phyloP scores from a whole-genome alignment of 2,329 filamentous ascomycete species.

The Cladosporium sphaerospermum region DNA sequence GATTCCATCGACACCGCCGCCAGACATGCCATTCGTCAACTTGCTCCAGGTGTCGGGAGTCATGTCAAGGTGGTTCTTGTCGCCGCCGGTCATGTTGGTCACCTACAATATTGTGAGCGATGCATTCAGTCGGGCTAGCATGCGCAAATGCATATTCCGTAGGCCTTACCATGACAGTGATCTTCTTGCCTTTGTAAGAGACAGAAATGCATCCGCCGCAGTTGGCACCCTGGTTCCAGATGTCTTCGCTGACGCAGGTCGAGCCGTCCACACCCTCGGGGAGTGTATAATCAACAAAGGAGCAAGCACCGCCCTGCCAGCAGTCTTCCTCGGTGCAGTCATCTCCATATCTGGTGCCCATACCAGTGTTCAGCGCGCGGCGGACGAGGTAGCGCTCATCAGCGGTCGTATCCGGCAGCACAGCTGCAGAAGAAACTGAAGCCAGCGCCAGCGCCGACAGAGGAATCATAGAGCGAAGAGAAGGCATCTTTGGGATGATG shows the following conservation, averaged over 20 bases:
- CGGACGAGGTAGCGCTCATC: slow-evolving; percentile 5
- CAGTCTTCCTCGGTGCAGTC: slow-evolving; percentile 16
- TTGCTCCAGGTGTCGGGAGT: slow-evolving; percentile 13
- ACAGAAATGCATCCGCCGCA: slow-evolving; percentile 13
- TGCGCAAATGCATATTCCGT: too few relatives aligned
- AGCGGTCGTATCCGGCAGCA: not conserved
- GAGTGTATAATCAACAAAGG: slow-evolving; percentile 6
- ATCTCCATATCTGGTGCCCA: slow-evolving; percentile 13
- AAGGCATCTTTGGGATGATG: too few relatives aligned
- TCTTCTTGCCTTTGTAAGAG: slow-evolving; percentile 11
- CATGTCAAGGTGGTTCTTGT: slow-evolving; percentile 16
- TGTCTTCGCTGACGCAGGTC: slow-evolving; percentile 11
- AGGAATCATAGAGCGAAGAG: too few relatives aligned
- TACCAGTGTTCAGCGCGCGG: slow-evolving; percentile 9
- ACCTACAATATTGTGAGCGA: not conserved
- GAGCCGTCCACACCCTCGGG: slow-evolving; percentile 10
- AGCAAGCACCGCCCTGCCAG: slow-evolving; percentile 14
- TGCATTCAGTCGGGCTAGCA: not conserved
- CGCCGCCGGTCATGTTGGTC: slow-evolving; percentile 15
- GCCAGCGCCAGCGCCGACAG: not conserved
- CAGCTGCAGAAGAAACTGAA: not conserved
- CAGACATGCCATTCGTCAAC: slow-evolving; percentile 12
- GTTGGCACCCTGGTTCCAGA: slow-evolving; percentile 10
- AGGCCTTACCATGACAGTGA: slow-evolving; percentile 9
- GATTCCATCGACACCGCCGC: slow-evolving; percentile 16